Conservation (phyloP, 306 rosid species). For the Erythrophleum fordii region DNA sequence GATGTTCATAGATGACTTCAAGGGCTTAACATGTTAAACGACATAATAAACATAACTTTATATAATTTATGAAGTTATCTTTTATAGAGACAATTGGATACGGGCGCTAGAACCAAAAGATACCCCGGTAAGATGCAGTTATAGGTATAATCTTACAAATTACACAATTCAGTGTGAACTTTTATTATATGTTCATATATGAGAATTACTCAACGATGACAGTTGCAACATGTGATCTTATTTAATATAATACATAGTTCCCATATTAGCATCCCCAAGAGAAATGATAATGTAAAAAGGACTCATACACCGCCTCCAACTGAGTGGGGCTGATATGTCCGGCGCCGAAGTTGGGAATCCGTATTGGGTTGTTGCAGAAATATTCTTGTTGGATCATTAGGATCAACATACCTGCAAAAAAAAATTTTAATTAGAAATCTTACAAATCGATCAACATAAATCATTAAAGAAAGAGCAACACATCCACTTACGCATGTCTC, state of each 20-base stretch:
- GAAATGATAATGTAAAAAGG: background rate
- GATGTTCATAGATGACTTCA: background rate
- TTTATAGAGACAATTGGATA: no score
- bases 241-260: slow-evolving; percentile 27
- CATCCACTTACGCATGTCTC: slow-evolving; percentile 87
- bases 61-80: no score
- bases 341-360: slow-evolving; percentile 90
- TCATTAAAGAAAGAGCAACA: background rate
- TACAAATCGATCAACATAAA: background rate
- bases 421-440: slow-evolving; percentile 19
- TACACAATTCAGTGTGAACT: background rate
- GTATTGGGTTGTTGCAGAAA: slow-evolving; percentile 92
- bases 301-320: slow-evolving; percentile 49
- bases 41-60: background rate
- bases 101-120: background rate
- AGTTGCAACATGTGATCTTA: slow-evolving; percentile 11
- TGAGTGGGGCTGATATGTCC: slow-evolving; percentile 78
- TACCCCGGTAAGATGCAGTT: background rate
- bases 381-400: slow-evolving; percentile 93
- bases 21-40: background rate
- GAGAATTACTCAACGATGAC: slow-evolving; percentile 20
- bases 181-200: slow-evolving; percentile 14
- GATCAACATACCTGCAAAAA: slow-evolving; percentile 92
- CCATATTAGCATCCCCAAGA: slow-evolving; percentile 26
- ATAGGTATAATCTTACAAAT: background rate